These are phyloP conservation scores for Lactarius sanguifluus DNA, from an alignment of 768 basidiomycete species.

Conservation along the genomic window DNA sequence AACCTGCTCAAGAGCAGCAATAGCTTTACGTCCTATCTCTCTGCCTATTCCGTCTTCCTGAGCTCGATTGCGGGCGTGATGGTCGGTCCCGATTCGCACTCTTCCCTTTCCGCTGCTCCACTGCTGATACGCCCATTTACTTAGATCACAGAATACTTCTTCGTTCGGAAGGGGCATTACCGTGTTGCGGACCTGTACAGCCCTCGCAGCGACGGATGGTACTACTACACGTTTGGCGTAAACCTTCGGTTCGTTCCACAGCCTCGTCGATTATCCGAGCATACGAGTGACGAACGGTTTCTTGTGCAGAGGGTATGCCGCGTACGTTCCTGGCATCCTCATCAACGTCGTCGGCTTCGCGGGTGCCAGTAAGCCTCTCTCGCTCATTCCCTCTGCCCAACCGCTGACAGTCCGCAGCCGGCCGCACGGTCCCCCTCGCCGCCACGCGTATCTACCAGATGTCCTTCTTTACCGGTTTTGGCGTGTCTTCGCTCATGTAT, in stretches of 20 bases:
- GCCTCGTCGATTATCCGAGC: neutral
- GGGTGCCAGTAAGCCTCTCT: conserved; percentile 55
- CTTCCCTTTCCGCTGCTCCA: neutral
- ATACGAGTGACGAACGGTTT: neutral
- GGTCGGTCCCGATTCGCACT: conserved; percentile 41
- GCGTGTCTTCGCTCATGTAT: conserved; percentile 65
- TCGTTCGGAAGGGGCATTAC: conserved; percentile 69
- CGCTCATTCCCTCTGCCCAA: neutral
- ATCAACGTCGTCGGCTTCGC: conserved; percentile 84
- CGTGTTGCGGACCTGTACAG: conserved; percentile 72
- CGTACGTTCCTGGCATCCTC: conserved; percentile 71
- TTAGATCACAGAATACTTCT: conserved; percentile 76
- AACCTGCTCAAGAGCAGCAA: conserved; percentile 71
- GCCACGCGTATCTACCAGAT: conserved; percentile 75
- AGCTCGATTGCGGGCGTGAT: conserved; percentile 82
- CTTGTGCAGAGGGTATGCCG: conserved; percentile 53
- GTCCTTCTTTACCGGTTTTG: conserved; percentile 85
- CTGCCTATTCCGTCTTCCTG: conserved; percentile 78
- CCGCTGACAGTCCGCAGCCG: conserved; percentile 40
- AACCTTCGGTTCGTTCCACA: conserved; percentile 55
- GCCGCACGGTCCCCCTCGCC: conserved; percentile 58
- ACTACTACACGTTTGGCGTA: conserved; percentile 71
- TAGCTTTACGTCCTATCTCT: conserved; percentile 77
- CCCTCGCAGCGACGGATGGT: conserved; percentile 58
- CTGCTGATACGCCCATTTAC: neutral